These are phyloP conservation scores for Pseudotsuga menziesii DNA, from an alignment of 75 land plant genomes.

Conservation along the genomic window DNA sequence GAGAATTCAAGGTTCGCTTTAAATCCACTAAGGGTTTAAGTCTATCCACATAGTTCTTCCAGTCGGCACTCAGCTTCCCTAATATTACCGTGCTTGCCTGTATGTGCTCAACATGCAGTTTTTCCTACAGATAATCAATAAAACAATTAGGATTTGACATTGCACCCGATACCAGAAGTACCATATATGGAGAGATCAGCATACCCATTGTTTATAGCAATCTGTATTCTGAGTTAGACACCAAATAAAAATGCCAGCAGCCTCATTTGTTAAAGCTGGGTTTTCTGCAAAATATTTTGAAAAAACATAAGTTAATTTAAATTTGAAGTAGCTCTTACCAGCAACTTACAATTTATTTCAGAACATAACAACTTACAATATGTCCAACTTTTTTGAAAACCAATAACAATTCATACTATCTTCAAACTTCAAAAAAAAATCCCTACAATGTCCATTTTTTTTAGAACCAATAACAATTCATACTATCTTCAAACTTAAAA, in stretches of 20 bases:
- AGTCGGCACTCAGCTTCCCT: constrained; percentile 46
- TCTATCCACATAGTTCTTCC: constrained; percentile 43
- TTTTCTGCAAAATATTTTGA: constrained; percentile 36
- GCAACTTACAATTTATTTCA: background rate
- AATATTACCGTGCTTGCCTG: constrained; percentile 63
- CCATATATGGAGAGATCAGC: background rate
- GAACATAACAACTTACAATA: too few relatives aligned
- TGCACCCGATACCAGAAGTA: too few relatives aligned
- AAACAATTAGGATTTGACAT: too few relatives aligned
- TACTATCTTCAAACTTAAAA: background rate
- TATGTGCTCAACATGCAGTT: constrained; percentile 56
- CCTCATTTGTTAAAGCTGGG: constrained; percentile 58
- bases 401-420: background rate
- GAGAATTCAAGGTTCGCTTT: constrained; percentile 39
- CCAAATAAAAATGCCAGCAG: constrained; percentile 62
- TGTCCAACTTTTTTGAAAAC: background rate
- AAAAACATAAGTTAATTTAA: background rate
- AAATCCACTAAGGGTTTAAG: constrained; percentile 40
- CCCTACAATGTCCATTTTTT: too few relatives aligned
- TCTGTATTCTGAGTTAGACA: constrained; percentile 76
- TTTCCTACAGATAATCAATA: constrained; percentile 27
- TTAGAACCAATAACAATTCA: background rate
- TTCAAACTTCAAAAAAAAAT: background rate
- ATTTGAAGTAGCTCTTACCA: background rate
- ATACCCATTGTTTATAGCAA: constrained; percentile 88